These are phyloP conservation scores for Hibiscus tridactylites DNA, from an alignment of 345 rosid genomes.

Conservation along the genomic window DNA sequence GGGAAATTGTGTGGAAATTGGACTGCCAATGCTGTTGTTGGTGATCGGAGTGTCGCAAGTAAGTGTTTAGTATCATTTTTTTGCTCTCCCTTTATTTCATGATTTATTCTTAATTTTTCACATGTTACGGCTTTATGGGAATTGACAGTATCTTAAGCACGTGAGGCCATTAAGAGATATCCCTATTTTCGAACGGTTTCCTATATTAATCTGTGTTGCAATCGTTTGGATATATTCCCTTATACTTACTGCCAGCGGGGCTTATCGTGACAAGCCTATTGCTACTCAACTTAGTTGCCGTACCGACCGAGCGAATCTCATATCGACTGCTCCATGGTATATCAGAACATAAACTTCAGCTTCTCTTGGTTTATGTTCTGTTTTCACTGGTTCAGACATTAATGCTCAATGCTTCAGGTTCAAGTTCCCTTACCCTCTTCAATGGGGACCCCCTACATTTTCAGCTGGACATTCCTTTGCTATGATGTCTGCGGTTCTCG, in stretches of 20 bases:
- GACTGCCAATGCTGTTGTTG: slow-evolving; percentile 81
- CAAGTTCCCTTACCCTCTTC: slow-evolving; percentile 89
- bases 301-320: slow-evolving; percentile 64
- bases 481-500: slow-evolving; percentile 91
- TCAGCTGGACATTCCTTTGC: slow-evolving; percentile 90
- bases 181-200: slow-evolving; percentile 74
- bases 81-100: neutral
- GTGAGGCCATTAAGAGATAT: slow-evolving; percentile 42
- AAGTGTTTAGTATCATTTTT: slow-evolving; percentile 4
- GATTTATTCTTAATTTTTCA: neutral
- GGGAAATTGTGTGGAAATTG: slow-evolving; percentile 89
- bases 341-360: neutral
- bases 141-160: slow-evolving; percentile 81
- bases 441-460: slow-evolving; percentile 99
- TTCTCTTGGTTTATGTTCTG: neutral
- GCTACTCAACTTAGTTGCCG: slow-evolving; percentile 75
- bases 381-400: slow-evolving; percentile 3
- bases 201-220: slow-evolving; percentile 58
- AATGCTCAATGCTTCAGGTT: slow-evolving; percentile 42
- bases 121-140: slow-evolving; percentile 6
- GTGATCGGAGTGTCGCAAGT: slow-evolving; percentile 72
- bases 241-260: slow-evolving; percentile 82
- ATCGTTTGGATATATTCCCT: slow-evolving; percentile 79
- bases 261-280: slow-evolving; percentile 53
- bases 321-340: slow-evolving; percentile 94